phyloP scores from a whole-genome alignment of 495 filamentous ascomycete genomes.

The Penicillium lividum region DNA sequence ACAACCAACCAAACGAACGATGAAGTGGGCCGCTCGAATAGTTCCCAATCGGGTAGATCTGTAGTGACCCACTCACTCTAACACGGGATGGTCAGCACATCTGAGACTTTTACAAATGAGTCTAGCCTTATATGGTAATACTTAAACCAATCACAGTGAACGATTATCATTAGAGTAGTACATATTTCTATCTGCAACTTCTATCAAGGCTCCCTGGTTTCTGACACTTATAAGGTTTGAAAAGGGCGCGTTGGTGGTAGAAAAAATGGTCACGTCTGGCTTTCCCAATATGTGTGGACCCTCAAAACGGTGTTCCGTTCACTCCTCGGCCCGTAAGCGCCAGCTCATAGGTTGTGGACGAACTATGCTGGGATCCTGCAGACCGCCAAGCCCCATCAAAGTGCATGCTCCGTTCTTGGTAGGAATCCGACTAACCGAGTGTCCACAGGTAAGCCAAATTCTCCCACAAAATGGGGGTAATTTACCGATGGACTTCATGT shows the following conservation, averaged over 20 bases:
- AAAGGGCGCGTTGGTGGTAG: not conserved
- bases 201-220: not conserved
- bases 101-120: not conserved
- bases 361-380: not conserved
- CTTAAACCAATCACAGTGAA: not conserved
- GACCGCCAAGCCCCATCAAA: too few relatives aligned
- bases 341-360: not conserved
- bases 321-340: not conserved
- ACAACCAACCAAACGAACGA: not conserved
- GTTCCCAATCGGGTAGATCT: not conserved
- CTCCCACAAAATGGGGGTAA: too few relatives aligned
- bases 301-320: not conserved
- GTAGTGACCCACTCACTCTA: not conserved
- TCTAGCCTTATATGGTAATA: not conserved
- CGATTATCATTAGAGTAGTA: too few relatives aligned
- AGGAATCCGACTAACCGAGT: too few relatives aligned
- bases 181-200: not conserved
- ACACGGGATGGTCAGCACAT: not conserved
- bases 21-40: not conserved
- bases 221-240: not conserved
- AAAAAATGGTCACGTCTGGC: not conserved
- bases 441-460: too few relatives aligned
- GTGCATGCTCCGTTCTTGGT: too few relatives aligned
- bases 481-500: too few relatives aligned
- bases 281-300: too few relatives aligned